These are phyloP conservation scores for Sclerotinia glacialis DNA, from an alignment of 2,329 filamentous ascomycete genomes.

Conservation along the genomic window DNA sequence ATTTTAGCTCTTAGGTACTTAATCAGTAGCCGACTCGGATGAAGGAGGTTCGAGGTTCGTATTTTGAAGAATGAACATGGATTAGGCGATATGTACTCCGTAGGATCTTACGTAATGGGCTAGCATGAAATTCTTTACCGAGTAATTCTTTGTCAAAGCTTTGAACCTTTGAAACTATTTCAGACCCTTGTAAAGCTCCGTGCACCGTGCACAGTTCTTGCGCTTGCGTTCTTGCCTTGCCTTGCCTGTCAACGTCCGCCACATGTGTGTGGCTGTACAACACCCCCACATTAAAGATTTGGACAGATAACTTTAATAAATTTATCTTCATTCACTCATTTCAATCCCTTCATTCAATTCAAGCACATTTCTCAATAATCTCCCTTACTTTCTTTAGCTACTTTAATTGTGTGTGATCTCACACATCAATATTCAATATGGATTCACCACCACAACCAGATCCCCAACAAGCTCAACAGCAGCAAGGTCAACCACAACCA, in stretches of 20 bases:
- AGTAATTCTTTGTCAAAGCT: background rate
- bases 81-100: background rate
- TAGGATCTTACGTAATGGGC: background rate
- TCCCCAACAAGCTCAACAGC: conserved; percentile 6
- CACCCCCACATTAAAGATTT: conserved; percentile 4
- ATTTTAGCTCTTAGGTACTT: background rate
- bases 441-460: conserved; percentile 8
- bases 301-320: conserved; percentile 20
- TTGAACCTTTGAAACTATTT: background rate
- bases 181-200: background rate
- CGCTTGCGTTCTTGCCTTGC: background rate
- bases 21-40: conserved; percentile 3
- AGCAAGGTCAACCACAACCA: conserved; percentile 16
- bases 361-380: background rate
- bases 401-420: background rate
- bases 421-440: background rate
- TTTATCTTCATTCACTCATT: conserved; percentile 11
- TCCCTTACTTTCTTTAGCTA: background rate
- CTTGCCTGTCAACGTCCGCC: conserved; percentile 2
- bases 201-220: no score
- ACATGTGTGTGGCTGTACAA: conserved; percentile 2
- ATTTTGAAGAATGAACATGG: background rate
- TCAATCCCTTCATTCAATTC: conserved; percentile 19
- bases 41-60: background rate
- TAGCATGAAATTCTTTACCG: background rate